Evolutionary conservation across 306 rosid genomes (phyloP).

Genomic region (Dryas octopetala): DNA sequence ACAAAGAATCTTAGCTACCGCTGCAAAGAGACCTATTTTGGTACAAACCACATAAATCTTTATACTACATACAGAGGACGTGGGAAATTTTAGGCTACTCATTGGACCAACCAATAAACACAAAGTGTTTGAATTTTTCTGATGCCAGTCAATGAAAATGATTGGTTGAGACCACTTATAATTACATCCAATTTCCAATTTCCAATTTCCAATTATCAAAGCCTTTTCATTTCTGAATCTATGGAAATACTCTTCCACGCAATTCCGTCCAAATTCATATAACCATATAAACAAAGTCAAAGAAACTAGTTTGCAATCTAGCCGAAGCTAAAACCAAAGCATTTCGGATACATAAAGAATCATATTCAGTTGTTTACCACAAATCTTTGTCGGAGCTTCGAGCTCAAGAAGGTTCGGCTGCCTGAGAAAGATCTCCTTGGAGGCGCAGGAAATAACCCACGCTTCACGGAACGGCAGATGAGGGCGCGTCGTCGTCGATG

Average conservation of each 20-base stretch:
- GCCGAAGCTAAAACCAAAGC: background rate
- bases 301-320: background rate
- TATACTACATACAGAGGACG: slow-evolving; percentile 16
- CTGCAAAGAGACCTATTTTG: slow-evolving; percentile 22
- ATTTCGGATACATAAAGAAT: background rate
- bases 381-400: slow-evolving; percentile 82
- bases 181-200: background rate
- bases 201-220: background rate
- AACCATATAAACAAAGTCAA: slow-evolving; percentile 4
- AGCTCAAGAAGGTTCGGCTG: slow-evolving; percentile 87
- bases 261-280: background rate
- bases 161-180: slow-evolving; percentile 35
- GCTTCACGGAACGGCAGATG: too few species aligned
- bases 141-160: slow-evolving; percentile 30
- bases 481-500: too few species aligned
- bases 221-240: background rate
- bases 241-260: background rate
- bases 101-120: slow-evolving; percentile 27
- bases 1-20: slow-evolving; percentile 28
- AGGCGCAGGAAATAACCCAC: background rate
- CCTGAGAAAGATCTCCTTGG: slow-evolving; percentile 74
- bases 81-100: slow-evolving; percentile 12
- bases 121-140: background rate
- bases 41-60: slow-evolving; percentile 12
- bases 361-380: slow-evolving; percentile 40